Base-by-base conservation (phyloP, 2,329 filamentous ascomycete species). In the Fusarium ramigenum region DNA sequence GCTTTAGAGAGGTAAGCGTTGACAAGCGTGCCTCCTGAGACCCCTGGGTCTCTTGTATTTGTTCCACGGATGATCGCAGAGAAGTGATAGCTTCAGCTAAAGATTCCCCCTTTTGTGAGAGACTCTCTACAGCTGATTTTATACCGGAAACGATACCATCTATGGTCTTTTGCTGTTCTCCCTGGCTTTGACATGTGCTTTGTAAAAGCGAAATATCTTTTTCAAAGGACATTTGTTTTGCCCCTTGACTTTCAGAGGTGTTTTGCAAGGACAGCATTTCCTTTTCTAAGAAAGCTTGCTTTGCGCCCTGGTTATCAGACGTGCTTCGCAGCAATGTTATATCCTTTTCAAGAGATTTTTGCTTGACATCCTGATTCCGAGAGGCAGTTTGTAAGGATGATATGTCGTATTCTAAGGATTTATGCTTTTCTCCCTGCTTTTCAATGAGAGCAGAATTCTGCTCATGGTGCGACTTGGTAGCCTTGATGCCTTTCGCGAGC, bases 371-470 rank as follows among this genome's bases (percentile, higher is more conserved):
- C 7, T 63, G 73, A 30, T 34, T 47, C 14, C 30, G 47, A 34
- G 47, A 50, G 7, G 16, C 32, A 50, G 30, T 63, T 36, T 58
- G 47, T 7, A 75, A 60, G 15, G 40, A 53, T 12, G 56, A 43
- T 14, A 71, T 15, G 21, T 43, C 37, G 18, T 52, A 43, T 32
- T 36, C 28, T 21, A 72, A 28, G 14, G 63, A 63, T 15, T 46
- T 59, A 30, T 71, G 63, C 36, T 57, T 74, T n/a, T 37, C 52
- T 19, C 37, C 25, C 9, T 72, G 66, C 18, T 66, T 49, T 42
- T 61, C 57, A 25, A 69, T 46, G 14, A 16, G 21, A 36, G 19
- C 58, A 37, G 53, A 56, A 19, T 69, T 60, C 15, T 46, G 19
- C 14, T 58, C 50, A 15, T 61, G 21, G 21, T 50, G 37, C 18